Conservation (phyloP, 2,329 filamentous ascomycete species). For the Trichophyton simii region DNA sequence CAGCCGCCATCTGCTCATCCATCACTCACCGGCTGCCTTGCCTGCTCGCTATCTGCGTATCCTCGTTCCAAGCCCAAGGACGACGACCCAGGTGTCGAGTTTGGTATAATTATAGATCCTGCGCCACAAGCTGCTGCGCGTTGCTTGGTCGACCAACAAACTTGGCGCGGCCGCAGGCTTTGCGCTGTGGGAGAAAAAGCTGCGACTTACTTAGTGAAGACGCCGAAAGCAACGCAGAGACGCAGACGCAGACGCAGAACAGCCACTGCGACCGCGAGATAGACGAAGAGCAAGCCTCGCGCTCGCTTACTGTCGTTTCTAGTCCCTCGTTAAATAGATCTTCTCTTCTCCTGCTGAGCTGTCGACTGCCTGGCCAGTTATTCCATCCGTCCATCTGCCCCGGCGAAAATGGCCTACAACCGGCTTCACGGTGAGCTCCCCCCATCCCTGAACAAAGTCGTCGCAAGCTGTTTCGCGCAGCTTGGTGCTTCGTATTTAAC, state of each 20-base stretch:
- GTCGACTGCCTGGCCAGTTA: not conserved
- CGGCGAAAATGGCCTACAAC: conserved; percentile 4
- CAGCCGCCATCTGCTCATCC: too few relatives aligned
- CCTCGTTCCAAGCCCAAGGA: not conserved
- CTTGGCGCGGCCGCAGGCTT: not conserved
- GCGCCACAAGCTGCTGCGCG: not conserved
- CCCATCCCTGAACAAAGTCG: not conserved
- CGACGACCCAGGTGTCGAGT: not conserved
- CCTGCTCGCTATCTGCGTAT: not conserved
- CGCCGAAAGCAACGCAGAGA: not conserved
- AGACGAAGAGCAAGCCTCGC: not conserved
- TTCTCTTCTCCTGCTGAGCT: not conserved
- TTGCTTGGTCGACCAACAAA: not conserved
- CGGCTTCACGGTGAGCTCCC: conserved; percentile 1
- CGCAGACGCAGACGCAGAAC: not conserved
- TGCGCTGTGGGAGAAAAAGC: too few relatives aligned
- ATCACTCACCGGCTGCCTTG: too few relatives aligned
- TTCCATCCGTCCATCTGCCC: not conserved
- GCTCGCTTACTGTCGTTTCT: not conserved
- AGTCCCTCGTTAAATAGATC: not conserved
- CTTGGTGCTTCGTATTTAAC: too few relatives aligned
- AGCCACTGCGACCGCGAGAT: not conserved
- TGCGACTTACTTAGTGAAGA: too few relatives aligned
- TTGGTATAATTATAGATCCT: not conserved
- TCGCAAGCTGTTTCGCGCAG: not conserved